Conservation (phyloP, 2,329 filamentous ascomycete species). For the Botrytis hyacinthi region DNA sequence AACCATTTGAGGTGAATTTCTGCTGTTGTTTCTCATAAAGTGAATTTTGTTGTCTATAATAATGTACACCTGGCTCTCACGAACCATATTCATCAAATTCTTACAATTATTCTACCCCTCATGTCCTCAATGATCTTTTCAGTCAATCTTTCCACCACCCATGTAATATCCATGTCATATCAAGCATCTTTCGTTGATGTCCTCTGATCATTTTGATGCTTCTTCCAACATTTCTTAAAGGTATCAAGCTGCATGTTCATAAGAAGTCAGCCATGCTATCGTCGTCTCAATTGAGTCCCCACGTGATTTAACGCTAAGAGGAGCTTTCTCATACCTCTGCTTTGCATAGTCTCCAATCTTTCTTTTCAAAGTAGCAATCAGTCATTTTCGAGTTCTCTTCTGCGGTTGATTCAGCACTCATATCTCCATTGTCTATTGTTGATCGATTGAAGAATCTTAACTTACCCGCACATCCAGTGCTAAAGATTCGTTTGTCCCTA, state of each 20-base stretch:
- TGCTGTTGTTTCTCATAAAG: not conserved
- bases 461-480: slow-evolving; percentile 87
- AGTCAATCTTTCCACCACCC: not conserved
- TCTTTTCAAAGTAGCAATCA: slow-evolving; percentile 94
- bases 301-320: slow-evolving; percentile 28
- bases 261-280: slow-evolving; percentile 22
- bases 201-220: slow-evolving; percentile 79
- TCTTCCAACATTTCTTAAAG: slow-evolving; percentile 90
- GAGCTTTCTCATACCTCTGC: slow-evolving; percentile 61
- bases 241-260: slow-evolving; percentile 69
- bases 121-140: not conserved
- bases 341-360: slow-evolving; percentile 89
- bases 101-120: not conserved
- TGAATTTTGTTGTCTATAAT: not conserved
- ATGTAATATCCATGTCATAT: not conserved
- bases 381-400: slow-evolving; percentile 89
- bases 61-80: not conserved
- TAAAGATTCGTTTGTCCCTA: slow-evolving; percentile 98
- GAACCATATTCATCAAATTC: not conserved
- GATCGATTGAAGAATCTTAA: slow-evolving; percentile 8
- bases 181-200: slow-evolving; percentile 71
- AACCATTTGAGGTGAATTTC: not conserved
- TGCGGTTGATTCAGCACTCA: slow-evolving; percentile 41
- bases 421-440: not conserved
- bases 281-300: not conserved